Conservation (phyloP, 108 stramenopile genomes). For the Mediolabrus comicus region DNA sequence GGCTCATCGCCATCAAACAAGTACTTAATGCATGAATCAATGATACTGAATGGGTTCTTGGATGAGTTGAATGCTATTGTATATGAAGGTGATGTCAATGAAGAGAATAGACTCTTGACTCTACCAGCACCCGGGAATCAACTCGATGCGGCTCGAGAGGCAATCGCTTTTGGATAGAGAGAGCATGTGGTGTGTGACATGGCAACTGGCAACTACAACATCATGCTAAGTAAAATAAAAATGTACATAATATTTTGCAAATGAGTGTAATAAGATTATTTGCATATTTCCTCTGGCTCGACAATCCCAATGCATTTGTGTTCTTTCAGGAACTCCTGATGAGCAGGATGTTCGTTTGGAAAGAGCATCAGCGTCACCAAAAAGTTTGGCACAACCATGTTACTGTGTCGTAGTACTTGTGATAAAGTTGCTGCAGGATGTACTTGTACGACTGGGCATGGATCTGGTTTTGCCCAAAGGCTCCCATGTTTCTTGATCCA, state of each 20-base stretch:
- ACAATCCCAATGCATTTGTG: constrained; percentile 76
- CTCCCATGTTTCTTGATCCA: constrained; percentile 84
- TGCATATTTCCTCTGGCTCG: constrained; percentile 41
- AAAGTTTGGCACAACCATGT: constrained; percentile 86
- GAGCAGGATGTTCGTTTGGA: constrained; percentile 84
- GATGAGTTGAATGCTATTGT: constrained; percentile 54
- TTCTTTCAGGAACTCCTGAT: constrained; percentile 78
- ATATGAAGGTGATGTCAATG: constrained; percentile 26
- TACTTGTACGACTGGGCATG: constrained; percentile 69
- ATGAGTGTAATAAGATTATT: not conserved
- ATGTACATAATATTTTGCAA: too few species aligned
- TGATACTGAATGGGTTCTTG: constrained; percentile 70
- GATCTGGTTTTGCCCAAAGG: constrained; percentile 72
- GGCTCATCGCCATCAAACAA: constrained; percentile 69
- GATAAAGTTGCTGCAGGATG: constrained; percentile 78
- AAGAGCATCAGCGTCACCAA: constrained; percentile 78
- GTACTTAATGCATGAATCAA: constrained; percentile 74
- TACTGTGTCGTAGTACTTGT: constrained; percentile 57
- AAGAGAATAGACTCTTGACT: constrained; percentile 58
- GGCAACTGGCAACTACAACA: too few species aligned
- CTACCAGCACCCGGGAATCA: constrained; percentile 52
- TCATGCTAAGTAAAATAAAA: too few species aligned
- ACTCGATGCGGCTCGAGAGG: constrained; percentile 65
- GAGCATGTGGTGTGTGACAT: not conserved
- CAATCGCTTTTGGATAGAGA: constrained; percentile 63